Evolutionary conservation across 1,284 basidiomycete species (phyloP).

Genomic region (Ganoderma lucidum): DNA sequence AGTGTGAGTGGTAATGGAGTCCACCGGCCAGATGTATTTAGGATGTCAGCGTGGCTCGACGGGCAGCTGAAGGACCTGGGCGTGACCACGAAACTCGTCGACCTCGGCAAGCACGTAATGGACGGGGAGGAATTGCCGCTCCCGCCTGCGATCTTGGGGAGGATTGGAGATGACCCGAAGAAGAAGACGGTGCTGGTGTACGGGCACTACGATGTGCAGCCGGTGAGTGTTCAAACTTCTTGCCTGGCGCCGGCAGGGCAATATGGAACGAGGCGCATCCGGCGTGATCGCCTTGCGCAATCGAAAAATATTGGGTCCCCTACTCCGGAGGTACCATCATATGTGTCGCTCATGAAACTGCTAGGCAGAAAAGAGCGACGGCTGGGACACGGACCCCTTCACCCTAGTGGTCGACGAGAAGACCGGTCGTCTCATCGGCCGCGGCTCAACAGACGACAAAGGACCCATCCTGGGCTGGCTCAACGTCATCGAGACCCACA

Average conservation of each 20-base stretch:
- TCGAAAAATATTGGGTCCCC: not conserved
- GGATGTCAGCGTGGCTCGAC: constrained; percentile 86
- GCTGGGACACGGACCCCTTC: constrained; percentile 95
- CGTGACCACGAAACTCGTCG: constrained; percentile 75
- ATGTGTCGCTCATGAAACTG: not conserved
- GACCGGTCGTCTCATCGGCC: constrained; percentile 84
- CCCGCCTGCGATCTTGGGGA: constrained; percentile 90
- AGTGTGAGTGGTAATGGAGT: constrained; percentile 75
- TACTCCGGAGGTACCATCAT: not conserved
- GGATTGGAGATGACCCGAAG: constrained; percentile 82
- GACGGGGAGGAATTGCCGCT: constrained; percentile 83
- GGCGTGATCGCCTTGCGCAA: not conserved
- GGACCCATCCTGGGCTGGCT: constrained; percentile 95
- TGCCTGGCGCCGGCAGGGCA: not conserved
- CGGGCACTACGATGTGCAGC: constrained; percentile 91
- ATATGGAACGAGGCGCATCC: not conserved
- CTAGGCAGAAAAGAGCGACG: constrained; percentile 80
- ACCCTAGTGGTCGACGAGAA: constrained; percentile 73
- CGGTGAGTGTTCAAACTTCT: constrained; percentile 54
- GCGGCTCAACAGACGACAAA: constrained; percentile 94
- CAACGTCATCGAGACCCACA: constrained; percentile 93
- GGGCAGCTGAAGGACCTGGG: constrained; percentile 77
- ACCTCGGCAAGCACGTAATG: constrained; percentile 85
- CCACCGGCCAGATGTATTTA: constrained; percentile 79
- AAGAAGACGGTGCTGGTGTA: constrained; percentile 96